Evolutionary conservation across 495 filamentous ascomycete genomes (phyloP).

Genomic region (Trichocladium antarcticum): DNA sequence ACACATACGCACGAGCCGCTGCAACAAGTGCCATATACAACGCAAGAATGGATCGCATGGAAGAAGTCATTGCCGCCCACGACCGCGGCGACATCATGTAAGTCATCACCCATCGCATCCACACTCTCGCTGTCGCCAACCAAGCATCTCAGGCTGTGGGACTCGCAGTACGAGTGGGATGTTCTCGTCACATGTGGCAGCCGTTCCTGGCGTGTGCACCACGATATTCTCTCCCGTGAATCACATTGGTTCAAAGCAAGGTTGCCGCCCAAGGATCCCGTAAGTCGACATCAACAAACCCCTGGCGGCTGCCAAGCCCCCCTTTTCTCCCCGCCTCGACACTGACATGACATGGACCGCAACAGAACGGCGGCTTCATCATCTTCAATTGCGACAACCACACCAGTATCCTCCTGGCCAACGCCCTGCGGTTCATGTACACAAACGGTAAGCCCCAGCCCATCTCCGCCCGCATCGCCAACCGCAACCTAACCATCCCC

Average conservation of each 20-base stretch:
- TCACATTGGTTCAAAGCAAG: conserved; percentile 9
- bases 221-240: conserved; percentile 16
- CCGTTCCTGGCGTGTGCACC: conserved; percentile 10
- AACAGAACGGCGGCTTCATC: conserved; percentile 3
- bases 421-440: conserved; percentile 20
- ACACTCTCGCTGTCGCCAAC: neutral
- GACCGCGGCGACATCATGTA: conserved; percentile 5
- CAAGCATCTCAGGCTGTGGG: conserved; percentile 18
- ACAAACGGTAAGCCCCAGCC: conserved; percentile 2
- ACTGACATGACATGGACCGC: neutral
- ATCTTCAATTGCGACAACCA: conserved; percentile 2
- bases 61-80: conserved; percentile 1
- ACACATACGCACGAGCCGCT: no score
- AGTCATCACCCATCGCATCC: neutral
- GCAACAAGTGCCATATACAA: neutral
- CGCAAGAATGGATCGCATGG: neutral
- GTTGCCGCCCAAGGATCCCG: conserved; percentile 9
- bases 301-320: neutral
- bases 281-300: conserved; percentile 1
- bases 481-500: neutral
- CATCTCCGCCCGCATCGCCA: neutral
- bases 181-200: conserved; percentile 9
- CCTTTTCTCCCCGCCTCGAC: neutral
- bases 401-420: neutral
- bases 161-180: conserved; percentile 12